These are phyloP conservation scores for Blastocystis sp. DNA, from an alignment of 352 stramenopile species.

Conservation along the genomic window DNA sequence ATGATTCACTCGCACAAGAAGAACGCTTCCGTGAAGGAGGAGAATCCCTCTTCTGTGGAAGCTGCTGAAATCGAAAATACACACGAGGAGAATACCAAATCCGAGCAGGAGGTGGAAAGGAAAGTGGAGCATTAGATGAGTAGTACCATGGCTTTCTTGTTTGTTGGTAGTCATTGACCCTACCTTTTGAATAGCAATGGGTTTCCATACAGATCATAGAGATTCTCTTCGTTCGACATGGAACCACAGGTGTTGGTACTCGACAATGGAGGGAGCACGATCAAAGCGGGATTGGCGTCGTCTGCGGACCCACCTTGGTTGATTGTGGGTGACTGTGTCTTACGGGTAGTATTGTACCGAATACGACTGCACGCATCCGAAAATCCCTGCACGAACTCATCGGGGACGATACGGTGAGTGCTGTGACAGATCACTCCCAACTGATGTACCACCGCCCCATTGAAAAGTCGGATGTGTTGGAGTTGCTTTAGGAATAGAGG, in stretches of 20 bases:
- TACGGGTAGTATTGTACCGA: slow-evolving; percentile 19
- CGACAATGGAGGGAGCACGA: slow-evolving; percentile 52
- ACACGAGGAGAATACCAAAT: too few species aligned
- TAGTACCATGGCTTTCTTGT: slow-evolving; percentile 1
- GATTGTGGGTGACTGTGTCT: neutral
- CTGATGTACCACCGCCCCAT: slow-evolving; percentile 57
- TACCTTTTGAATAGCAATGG: neutral
- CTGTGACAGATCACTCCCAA: slow-evolving; percentile 63
- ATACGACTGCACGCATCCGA: slow-evolving; percentile 46
- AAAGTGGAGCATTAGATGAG: slow-evolving; percentile 11
- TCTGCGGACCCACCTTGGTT: neutral
- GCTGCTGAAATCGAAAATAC: too few species aligned
- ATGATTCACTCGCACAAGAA: slow-evolving; percentile 8
- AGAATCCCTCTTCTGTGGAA: too few species aligned
- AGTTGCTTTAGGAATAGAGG: slow-evolving; percentile 1
- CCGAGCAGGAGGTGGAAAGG: neutral
- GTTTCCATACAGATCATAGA: too few species aligned
- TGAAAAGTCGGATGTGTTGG: slow-evolving; percentile 17
- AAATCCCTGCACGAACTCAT: slow-evolving; percentile 65
- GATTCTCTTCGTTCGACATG: neutral
- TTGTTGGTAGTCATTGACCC: slow-evolving; percentile 14
- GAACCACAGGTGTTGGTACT: slow-evolving; percentile 34
- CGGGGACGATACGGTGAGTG: slow-evolving; percentile 48
- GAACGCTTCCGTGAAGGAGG: neutral
- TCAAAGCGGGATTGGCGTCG: slow-evolving; percentile 43